phyloP scores from a whole-genome alignment of 1,139 yeast genomes.

The Geotrichum macrosporum region DNA sequence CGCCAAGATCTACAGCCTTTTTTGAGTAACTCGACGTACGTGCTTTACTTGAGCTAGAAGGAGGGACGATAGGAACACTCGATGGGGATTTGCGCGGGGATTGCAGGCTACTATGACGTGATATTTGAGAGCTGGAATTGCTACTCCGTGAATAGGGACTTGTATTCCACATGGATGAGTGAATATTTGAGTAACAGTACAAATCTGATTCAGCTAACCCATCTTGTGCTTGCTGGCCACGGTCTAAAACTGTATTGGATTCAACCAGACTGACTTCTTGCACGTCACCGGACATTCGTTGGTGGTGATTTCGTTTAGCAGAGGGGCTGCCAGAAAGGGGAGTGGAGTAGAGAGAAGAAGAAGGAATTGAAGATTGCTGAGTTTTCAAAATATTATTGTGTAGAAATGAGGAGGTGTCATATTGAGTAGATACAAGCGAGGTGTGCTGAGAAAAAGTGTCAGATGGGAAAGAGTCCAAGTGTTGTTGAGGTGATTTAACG shows the following conservation, averaged over 20 bases:
- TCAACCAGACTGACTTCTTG: not conserved
- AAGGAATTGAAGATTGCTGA: not conserved
- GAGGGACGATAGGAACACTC: not conserved
- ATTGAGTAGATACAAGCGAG: not conserved
- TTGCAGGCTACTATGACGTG: not conserved
- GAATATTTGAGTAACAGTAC: too few relatives aligned
- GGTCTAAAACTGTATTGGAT: not conserved
- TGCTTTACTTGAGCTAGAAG: constrained; percentile 10
- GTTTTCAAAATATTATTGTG: not conserved
- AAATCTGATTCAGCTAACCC: too few relatives aligned
- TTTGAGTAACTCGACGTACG: constrained; percentile 10
- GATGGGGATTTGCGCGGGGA: constrained; percentile 2
- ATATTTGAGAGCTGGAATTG: not conserved
- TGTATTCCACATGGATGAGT: too few relatives aligned
- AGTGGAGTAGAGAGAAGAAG: not conserved
- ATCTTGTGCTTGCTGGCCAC: not conserved
- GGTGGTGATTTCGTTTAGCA: constrained; percentile 1
- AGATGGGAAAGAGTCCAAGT: too few relatives aligned
- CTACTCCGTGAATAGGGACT: not conserved
- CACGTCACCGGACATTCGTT: not conserved
- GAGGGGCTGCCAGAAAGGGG: not conserved
- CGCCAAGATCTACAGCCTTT: constrained; percentile 10
- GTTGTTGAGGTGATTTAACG: constrained; percentile 1
- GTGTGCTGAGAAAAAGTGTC: too few relatives aligned
- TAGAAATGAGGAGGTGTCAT: not conserved